Evolutionary conservation across 1,284 basidiomycete species (phyloP).

Genomic region (Heterobasidion parviporum): DNA sequence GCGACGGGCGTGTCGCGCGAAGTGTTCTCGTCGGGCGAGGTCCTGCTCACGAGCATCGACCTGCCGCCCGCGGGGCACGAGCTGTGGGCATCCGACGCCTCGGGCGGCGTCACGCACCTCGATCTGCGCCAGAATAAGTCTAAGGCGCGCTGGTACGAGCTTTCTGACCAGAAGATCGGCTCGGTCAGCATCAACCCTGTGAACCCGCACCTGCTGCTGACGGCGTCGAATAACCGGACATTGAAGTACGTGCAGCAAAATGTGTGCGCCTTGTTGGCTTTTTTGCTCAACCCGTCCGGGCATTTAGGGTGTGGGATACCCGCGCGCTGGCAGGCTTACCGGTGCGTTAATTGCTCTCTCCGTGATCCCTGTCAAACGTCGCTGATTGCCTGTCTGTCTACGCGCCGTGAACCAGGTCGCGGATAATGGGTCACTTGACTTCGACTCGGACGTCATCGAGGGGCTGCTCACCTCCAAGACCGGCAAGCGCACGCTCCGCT

Average conservation of each 20-base stretch:
- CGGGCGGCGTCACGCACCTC: slow-evolving; percentile 61
- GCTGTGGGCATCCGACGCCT: slow-evolving; percentile 71
- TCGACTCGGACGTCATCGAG: slow-evolving; percentile 40
- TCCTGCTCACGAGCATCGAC: slow-evolving; percentile 60
- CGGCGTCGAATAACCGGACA: slow-evolving; percentile 62
- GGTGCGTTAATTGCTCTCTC: slow-evolving; percentile 1
- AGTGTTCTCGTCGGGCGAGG: slow-evolving; percentile 51
- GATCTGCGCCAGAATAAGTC: slow-evolving; percentile 59
- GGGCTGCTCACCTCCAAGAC: slow-evolving; percentile 38
- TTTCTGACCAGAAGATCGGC: slow-evolving; percentile 69
- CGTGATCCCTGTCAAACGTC: too few species aligned
- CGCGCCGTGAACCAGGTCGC: slow-evolving; percentile 10
- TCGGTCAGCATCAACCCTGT: slow-evolving; percentile 69
- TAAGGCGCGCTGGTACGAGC: slow-evolving; percentile 48
- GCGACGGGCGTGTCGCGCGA: slow-evolving; percentile 60
- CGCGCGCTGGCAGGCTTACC: slow-evolving; percentile 48
- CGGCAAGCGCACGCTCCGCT: slow-evolving; percentile 48
- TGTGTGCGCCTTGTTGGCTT: too few species aligned
- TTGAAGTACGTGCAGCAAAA: slow-evolving; percentile 40
- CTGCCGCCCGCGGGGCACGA: slow-evolving; percentile 57
- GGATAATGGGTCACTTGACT: slow-evolving; percentile 28
- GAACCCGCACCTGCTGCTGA: slow-evolving; percentile 55
- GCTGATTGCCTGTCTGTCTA: slow-evolving; percentile 1
- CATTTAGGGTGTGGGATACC: slow-evolving; percentile 64
- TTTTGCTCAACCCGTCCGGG: too few species aligned